phyloP scores from a whole-genome alignment of 179 eudicot species.

The Pouteria campechiana region DNA sequence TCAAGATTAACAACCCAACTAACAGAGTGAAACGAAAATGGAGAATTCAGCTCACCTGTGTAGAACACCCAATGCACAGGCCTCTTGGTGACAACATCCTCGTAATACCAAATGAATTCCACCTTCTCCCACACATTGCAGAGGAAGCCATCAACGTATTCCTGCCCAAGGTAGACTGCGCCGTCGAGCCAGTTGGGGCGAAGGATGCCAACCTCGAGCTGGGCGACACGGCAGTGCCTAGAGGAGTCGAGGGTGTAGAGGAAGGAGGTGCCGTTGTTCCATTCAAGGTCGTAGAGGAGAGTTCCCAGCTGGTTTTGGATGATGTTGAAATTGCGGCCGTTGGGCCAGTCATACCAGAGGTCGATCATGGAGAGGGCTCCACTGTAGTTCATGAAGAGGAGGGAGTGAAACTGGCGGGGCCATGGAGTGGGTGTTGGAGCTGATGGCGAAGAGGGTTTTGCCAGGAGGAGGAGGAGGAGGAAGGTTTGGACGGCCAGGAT shows the following conservation, averaged over 20 bases:
- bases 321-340: slow-evolving; percentile 46
- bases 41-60: too few species aligned
- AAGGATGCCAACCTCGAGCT: slow-evolving; percentile 23
- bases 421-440: slow-evolving; percentile 17
- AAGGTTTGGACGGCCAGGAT: too few species aligned
- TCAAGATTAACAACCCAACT: too few species aligned
- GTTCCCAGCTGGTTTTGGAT: slow-evolving; percentile 28
- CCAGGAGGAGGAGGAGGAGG: not conserved
- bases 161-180: slow-evolving; percentile 28
- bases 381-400: slow-evolving; percentile 20
- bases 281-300: slow-evolving; percentile 25
- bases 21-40: too few species aligned
- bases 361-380: slow-evolving; percentile 16
- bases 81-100: slow-evolving; percentile 24
- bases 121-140: slow-evolving; percentile 42
- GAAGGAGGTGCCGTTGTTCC: slow-evolving; percentile 38
- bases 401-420: slow-evolving; percentile 39
- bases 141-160: slow-evolving; percentile 21
- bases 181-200: slow-evolving; percentile 47
- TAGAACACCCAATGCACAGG: slow-evolving; percentile 38
- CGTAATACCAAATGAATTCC: slow-evolving; percentile 27
- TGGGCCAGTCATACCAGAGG: slow-evolving; percentile 48
- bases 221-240: slow-evolving; percentile 5
- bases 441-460: not conserved
- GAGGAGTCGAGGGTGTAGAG: slow-evolving; percentile 10